phyloP scores from a whole-genome alignment of 2,329 filamentous ascomycete species.

The Penicillium sp. region DNA sequence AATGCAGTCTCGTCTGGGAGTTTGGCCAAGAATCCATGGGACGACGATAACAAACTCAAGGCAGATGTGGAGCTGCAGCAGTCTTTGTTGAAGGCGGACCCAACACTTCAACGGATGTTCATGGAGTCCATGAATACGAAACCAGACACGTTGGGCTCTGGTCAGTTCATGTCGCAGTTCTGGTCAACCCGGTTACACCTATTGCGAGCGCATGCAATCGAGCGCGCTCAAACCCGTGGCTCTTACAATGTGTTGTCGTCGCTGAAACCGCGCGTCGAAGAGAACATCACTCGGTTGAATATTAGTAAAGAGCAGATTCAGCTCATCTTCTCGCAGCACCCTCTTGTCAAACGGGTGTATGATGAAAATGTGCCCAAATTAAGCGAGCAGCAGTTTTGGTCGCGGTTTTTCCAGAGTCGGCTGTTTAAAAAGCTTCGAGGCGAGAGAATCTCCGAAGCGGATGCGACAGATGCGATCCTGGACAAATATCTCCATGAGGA shows the following conservation, averaged over 20 bases:
- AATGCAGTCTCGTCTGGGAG: slow-evolving; percentile 55
- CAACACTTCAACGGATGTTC: slow-evolving; percentile 72
- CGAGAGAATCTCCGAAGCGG: slow-evolving; percentile 73
- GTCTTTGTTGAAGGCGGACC: slow-evolving; percentile 76
- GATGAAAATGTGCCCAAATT: slow-evolving; percentile 86
- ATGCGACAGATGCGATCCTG: slow-evolving; percentile 70
- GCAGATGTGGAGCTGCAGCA: slow-evolving; percentile 76
- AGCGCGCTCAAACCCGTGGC: slow-evolving; percentile 76
- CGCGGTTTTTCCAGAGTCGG: slow-evolving; percentile 84
- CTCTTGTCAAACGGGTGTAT: slow-evolving; percentile 81
- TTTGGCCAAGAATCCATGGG: slow-evolving; percentile 56
- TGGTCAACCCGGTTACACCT: slow-evolving; percentile 86
- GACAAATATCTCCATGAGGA: slow-evolving; percentile 82
- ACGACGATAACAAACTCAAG: slow-evolving; percentile 73
- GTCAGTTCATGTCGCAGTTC: slow-evolving; percentile 84
- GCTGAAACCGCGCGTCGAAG: slow-evolving; percentile 71
- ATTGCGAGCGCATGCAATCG: slow-evolving; percentile 82
- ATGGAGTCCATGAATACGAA: slow-evolving; percentile 77
- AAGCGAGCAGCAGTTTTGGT: slow-evolving; percentile 80
- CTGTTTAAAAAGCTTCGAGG: slow-evolving; percentile 88
- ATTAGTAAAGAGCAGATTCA: slow-evolving; percentile 89
- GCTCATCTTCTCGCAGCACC: slow-evolving; percentile 88
- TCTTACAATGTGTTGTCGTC: slow-evolving; percentile 91
- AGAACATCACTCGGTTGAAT: slow-evolving; percentile 70
- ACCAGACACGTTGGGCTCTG: slow-evolving; percentile 71